Evolutionary conservation across 148 eudicot genomes (phyloP).

Genomic region (Euryodendron excelsum): DNA sequence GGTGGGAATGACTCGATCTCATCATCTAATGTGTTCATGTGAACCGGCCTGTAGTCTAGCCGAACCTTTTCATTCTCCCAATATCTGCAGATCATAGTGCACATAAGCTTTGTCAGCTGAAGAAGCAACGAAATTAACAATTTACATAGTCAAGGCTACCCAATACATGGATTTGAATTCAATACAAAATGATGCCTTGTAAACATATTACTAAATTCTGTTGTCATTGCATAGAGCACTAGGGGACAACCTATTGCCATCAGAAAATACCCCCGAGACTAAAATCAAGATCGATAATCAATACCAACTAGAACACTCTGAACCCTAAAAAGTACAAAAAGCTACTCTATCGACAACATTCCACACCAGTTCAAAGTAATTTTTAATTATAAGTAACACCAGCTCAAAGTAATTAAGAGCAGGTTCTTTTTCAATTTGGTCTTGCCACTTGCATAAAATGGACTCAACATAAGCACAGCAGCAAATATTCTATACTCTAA

Average conservation of each 20-base stretch:
- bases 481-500: background rate
- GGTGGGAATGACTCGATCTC: conserved; percentile 90
- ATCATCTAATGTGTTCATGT: conserved; percentile 84
- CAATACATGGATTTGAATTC: background rate
- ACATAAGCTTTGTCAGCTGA: background rate
- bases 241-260: background rate
- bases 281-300: background rate
- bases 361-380: background rate
- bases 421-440: background rate
- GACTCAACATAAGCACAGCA: background rate
- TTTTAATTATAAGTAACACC: background rate
- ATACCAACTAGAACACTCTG: background rate
- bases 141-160: background rate
- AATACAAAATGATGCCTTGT: background rate
- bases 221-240: too few relatives aligned
- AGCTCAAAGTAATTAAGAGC: background rate
- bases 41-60: conserved; percentile 83
- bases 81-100: conserved; percentile 39
- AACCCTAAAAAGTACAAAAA: background rate
- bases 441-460: background rate
- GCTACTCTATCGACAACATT: background rate
- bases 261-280: background rate
- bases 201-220: too few relatives aligned
- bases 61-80: conserved; percentile 90
- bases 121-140: background rate